A percentile compares a stretch with the other conserved stretches of the same genome.
Conservation (phyloP, 768 basidiomycete genomes). For the Suillus discolor region DNA sequence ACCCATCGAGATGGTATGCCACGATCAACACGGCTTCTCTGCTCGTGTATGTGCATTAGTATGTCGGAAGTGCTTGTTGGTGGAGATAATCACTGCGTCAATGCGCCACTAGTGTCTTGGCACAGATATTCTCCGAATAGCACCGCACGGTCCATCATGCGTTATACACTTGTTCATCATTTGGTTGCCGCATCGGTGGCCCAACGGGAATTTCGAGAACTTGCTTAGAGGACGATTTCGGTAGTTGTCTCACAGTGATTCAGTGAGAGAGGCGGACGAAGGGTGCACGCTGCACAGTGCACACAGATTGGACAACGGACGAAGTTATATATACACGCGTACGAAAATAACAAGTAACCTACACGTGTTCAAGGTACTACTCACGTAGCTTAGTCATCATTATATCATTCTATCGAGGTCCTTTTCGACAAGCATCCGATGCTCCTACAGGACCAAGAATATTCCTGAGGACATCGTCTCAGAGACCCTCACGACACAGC, state of each 20-base stretch:
- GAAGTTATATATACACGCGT: too few relatives aligned
- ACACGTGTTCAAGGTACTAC: not conserved
- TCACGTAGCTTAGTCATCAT: slow-evolving; percentile 9
- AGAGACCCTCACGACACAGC: not conserved
- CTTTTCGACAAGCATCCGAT: slow-evolving; percentile 19
- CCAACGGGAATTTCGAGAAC: not conserved
- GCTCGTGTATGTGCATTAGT: not conserved
- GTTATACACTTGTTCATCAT: not conserved
- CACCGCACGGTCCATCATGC: not conserved
- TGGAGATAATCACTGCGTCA: too few relatives aligned
- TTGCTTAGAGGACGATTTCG: not conserved
- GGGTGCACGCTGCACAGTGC: not conserved
- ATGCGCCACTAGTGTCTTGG: not conserved
- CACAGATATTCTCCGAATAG: not conserved
- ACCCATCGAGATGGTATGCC: not conserved
- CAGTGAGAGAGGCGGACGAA: not conserved
- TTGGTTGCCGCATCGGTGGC: not conserved
- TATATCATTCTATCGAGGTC: slow-evolving; percentile 20
- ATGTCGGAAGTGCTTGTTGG: too few relatives aligned
- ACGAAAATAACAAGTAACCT: not conserved
- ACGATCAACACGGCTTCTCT: not conserved
- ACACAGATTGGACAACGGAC: not conserved
- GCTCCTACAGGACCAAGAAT: slow-evolving; percentile 5
- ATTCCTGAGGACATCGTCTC: slow-evolving; percentile 3
- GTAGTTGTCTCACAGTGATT: not conserved